Evolutionary conservation across 1,284 basidiomycete genomes (phyloP).

Genomic region (Thecaphora thlaspeos): DNA sequence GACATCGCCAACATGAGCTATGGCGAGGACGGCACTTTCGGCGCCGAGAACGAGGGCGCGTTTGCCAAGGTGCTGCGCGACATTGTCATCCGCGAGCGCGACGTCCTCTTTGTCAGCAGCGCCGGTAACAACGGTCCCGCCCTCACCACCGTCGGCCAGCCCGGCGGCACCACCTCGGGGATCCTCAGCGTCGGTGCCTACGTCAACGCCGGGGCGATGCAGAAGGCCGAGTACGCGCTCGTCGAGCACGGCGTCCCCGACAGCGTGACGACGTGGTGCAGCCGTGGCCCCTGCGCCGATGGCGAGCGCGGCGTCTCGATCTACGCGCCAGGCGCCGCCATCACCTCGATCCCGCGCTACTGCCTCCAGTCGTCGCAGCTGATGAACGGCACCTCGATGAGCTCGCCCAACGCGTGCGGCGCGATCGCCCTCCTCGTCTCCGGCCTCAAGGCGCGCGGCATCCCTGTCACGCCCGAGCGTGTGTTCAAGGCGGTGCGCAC

Average conservation of each 20-base stretch:
- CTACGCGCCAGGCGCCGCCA: conserved; percentile 58
- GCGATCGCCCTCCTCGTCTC: conserved; percentile 54
- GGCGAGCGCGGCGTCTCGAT: conserved; percentile 54
- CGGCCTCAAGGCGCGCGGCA: conserved; percentile 54
- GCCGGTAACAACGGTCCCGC: conserved; percentile 58
- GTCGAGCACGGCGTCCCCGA: conserved; percentile 54
- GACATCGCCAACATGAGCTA: conserved; percentile 58
- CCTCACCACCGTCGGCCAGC: conserved; percentile 57
- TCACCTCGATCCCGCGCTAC: conserved; percentile 58
- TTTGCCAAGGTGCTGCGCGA: conserved; percentile 52
- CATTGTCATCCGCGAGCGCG: conserved; percentile 50
- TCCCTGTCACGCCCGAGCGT: conserved; percentile 53
- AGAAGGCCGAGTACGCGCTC: conserved; percentile 57
- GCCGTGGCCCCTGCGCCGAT: conserved; percentile 56
- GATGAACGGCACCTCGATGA: conserved; percentile 59
- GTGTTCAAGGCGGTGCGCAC: conserved; percentile 55
- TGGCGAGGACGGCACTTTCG: conserved; percentile 56
- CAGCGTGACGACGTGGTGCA: conserved; percentile 58
- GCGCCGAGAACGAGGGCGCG: conserved; percentile 54
- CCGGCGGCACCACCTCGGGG: conserved; percentile 55
- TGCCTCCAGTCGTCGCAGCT: conserved; percentile 55
- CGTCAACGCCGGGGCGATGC: conserved; percentile 57
- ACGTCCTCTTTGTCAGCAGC: conserved; percentile 52
- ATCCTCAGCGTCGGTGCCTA: conserved; percentile 58
- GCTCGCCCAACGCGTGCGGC: conserved; percentile 56